Conservation (phyloP, 2,329 filamentous ascomycete genomes). For the Botryotinia convoluta region DNA sequence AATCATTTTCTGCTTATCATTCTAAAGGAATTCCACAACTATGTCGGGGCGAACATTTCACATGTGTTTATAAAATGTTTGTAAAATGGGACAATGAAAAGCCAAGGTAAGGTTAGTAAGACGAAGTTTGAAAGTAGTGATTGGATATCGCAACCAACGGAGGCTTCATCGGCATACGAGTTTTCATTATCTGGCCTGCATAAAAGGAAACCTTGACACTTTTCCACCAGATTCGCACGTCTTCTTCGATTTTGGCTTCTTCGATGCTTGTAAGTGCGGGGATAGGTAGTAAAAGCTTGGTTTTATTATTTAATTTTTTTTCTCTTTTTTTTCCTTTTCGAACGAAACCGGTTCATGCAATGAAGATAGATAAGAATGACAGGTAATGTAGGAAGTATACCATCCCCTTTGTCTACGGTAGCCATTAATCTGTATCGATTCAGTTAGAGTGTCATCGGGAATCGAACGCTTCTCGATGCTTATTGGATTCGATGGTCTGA, state of each 20-base stretch:
- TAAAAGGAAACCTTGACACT: not conserved
- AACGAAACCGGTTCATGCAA: not conserved
- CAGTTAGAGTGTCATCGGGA: not conserved
- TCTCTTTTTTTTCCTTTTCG: not conserved
- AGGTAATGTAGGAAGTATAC: not conserved
- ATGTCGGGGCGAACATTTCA: not conserved
- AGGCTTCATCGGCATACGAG: not conserved
- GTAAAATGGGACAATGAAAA: not conserved
- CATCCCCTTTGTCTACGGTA: not conserved
- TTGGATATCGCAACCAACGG: not conserved
- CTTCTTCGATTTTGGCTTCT: not conserved
- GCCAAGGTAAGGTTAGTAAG: not conserved
- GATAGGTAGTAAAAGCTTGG: not conserved
- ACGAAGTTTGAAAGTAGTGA: not conserved
- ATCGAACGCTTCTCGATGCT: not conserved
- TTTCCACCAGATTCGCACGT: not conserved
- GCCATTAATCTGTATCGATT: not conserved
- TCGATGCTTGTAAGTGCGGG: not conserved
- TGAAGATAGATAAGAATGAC: not conserved
- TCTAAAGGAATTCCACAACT: not conserved
- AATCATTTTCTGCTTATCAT: not conserved
- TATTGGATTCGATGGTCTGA: not conserved
- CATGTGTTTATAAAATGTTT: not conserved
- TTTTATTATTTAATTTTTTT: not conserved
- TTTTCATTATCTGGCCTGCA: not conserved